A percentile compares a stretch with the other conserved stretches of the same genome.
These are phyloP conservation scores for Ustilago vetiveriae DNA, from an alignment of 1,284 basidiomycete species.

Conservation along the genomic window DNA sequence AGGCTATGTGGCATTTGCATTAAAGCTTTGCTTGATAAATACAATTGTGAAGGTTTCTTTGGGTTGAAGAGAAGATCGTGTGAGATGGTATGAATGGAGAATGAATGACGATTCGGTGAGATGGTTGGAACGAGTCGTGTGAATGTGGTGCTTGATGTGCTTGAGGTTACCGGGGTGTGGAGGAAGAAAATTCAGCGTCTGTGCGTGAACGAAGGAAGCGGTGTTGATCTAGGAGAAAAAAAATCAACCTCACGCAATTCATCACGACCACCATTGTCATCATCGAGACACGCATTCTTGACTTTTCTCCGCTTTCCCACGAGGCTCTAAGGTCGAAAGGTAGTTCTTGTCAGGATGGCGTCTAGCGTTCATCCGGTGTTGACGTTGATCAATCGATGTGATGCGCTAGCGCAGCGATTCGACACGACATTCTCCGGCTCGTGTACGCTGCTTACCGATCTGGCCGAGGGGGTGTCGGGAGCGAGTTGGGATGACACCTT, in stretches of 20 bases:
- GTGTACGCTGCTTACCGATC: conserved; percentile 2
- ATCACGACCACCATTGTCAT: no score
- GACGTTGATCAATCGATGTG: conserved; percentile 33
- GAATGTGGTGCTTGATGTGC: background rate
- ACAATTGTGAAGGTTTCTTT: no score
- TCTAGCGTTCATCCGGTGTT: conserved; percentile 32
- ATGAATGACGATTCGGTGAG: no score
- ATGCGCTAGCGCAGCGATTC: conserved; percentile 25
- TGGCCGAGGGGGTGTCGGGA: background rate
- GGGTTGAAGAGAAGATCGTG: no score
- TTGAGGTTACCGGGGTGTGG: background rate
- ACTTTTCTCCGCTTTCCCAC: no score
- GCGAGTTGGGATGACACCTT: conserved; percentile 14
- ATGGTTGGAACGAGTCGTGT: background rate
- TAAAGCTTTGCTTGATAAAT: no score
- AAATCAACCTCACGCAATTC: no score
- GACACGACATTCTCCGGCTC: conserved; percentile 19
- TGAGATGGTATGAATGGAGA: no score
- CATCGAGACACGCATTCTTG: no score
- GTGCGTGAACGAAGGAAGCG: background rate
- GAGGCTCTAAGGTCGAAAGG: no score
- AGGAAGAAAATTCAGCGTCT: no score
- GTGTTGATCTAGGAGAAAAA: background rate
- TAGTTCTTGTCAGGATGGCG: background rate
- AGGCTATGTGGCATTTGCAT: no score